Evolutionary conservation across 345 rosid species (phyloP).

Genomic region (Limnanthes douglasii): DNA sequence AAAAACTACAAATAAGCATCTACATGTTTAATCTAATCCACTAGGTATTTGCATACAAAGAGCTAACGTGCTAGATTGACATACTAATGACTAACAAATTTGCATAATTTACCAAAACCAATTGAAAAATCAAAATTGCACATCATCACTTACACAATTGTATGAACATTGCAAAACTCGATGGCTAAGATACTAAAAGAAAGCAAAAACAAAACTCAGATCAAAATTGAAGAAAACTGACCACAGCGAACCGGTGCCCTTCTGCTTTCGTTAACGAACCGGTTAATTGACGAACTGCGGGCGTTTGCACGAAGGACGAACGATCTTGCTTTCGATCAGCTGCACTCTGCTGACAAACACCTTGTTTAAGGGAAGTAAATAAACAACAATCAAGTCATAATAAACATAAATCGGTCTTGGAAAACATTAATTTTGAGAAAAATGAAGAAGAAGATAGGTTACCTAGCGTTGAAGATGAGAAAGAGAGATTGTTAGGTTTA

Average conservation of each 20-base stretch:
- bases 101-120: no score
- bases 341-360: conserved; percentile 10
- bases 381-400: not conserved
- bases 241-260: conserved; percentile 87
- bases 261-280: conserved; percentile 51
- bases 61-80: no score
- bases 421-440: not conserved
- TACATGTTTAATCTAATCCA: no score
- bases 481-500: conserved; percentile 16
- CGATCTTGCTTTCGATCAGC: conserved; percentile 18
- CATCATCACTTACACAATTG: no score
- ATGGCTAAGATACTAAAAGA: not conserved
- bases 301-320: conserved; percentile 20
- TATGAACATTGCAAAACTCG: no score
- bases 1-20: not conserved
- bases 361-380: conserved; percentile 7
- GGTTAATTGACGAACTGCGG: conserved; percentile 50
- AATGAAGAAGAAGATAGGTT: not conserved
- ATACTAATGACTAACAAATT: no score
- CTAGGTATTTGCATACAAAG: no score
- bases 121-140: no score
- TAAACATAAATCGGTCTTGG: not conserved
- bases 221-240: conserved; percentile 12
- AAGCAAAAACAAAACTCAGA: not conserved
- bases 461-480: conserved; percentile 27